These are phyloP conservation scores for Wickerhamomyces bovis DNA, from an alignment of 805 yeast species.

Conservation along the genomic window DNA sequence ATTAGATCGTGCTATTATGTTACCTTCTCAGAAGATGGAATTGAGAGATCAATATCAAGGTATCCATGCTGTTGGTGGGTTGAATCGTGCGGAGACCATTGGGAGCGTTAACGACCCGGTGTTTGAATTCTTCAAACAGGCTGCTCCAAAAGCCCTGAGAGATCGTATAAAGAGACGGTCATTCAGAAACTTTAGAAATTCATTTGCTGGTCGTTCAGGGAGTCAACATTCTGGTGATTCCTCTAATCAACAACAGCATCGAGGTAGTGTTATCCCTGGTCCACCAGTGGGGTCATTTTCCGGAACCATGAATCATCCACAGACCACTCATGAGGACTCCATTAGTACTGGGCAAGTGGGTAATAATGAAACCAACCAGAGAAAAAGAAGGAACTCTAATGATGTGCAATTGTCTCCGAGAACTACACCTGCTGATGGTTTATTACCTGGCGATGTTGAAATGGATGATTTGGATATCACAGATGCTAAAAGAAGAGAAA, in stretches of 20 bases:
- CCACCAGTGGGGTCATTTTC: neutral
- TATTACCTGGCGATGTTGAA: neutral
- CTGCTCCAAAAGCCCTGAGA: slow-evolving; percentile 22
- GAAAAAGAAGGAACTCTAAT: neutral
- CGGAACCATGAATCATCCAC: neutral
- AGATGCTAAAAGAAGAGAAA: neutral
- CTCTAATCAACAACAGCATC: neutral
- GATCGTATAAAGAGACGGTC: slow-evolving; percentile 20
- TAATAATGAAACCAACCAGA: neutral
- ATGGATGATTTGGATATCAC: neutral
- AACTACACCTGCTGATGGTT: neutral
- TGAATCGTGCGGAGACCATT: slow-evolving; percentile 17
- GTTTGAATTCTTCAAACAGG: slow-evolving; percentile 23
- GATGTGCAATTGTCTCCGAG: neutral
- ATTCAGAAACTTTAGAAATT: slow-evolving; percentile 4
- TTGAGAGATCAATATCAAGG: slow-evolving; percentile 46
- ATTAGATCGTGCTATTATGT: slow-evolving; percentile 87
- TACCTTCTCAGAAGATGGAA: slow-evolving; percentile 65
- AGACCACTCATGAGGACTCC: neutral
- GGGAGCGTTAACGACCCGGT: slow-evolving; percentile 22
- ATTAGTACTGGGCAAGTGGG: neutral
- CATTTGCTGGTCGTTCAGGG: neutral
- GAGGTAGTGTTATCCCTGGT: neutral
- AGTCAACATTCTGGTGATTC: neutral
- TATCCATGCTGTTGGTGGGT: slow-evolving; percentile 14